Conservation (phyloP, 495 filamentous ascomycete genomes). For the Aspergillus taichungensis region DNA sequence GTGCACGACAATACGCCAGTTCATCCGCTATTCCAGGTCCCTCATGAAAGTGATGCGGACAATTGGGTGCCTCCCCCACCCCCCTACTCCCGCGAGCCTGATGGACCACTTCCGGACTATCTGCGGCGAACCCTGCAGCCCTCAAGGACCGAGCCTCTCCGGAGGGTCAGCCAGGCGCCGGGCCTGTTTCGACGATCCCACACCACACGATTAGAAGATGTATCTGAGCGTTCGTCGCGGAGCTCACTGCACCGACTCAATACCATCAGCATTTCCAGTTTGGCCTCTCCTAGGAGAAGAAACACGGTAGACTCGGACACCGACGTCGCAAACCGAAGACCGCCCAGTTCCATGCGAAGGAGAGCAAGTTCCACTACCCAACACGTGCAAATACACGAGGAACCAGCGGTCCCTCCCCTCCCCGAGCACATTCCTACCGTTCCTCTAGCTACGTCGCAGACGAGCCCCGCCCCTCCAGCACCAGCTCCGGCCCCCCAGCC, state of each 20-base stretch:
- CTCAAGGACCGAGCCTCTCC: slow-evolving; percentile 9
- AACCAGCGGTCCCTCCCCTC: not conserved
- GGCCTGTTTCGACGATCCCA: slow-evolving; percentile 16
- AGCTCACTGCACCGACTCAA: slow-evolving; percentile 26
- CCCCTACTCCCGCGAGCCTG: slow-evolving; percentile 66
- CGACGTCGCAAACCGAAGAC: slow-evolving; percentile 7
- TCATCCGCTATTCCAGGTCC: slow-evolving; percentile 36
- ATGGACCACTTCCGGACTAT: slow-evolving; percentile 48
- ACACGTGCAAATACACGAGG: not conserved
- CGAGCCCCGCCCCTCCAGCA: not conserved
- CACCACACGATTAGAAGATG: slow-evolving; percentile 15
- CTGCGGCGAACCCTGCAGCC: slow-evolving; percentile 33
- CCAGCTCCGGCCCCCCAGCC: not conserved
- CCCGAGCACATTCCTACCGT: not conserved
- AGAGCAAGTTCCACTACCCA: slow-evolving; percentile 3
- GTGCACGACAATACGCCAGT: slow-evolving; percentile 8
- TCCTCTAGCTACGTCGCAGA: not conserved
- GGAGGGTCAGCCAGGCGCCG: slow-evolving; percentile 3
- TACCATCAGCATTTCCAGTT: slow-evolving; percentile 17
- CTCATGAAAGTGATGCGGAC: slow-evolving; percentile 84
- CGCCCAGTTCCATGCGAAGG: slow-evolving; percentile 5
- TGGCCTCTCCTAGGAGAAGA: slow-evolving; percentile 14
- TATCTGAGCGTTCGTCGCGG: slow-evolving; percentile 13
- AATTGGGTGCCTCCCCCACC: slow-evolving; percentile 93
- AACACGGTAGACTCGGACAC: slow-evolving; percentile 11